A percentile compares a stretch with the other conserved stretches of the same genome.
phyloP scores from a whole-genome alignment of 2,329 filamentous ascomycete genomes.

The Xylaria sp. region DNA sequence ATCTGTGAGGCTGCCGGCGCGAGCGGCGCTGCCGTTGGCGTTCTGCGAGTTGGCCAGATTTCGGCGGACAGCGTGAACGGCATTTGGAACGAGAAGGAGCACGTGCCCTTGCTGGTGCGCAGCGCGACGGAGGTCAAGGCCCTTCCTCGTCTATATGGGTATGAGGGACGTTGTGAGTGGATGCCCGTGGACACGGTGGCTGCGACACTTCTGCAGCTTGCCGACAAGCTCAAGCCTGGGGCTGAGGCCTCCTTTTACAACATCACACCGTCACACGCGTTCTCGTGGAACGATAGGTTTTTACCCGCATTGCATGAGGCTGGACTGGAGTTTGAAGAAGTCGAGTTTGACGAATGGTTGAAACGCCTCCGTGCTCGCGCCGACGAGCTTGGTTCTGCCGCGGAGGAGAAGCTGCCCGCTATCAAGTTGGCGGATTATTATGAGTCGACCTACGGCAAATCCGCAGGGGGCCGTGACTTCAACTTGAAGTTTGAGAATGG shows the following conservation, averaged over 20 bases:
- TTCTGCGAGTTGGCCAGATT: constrained; percentile 53
- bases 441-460: constrained; percentile 38
- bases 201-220: constrained; percentile 41
- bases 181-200: constrained; percentile 51
- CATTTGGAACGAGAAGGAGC: constrained; percentile 48
- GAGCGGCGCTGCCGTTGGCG: constrained; percentile 41
- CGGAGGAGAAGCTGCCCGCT: constrained; percentile 43
- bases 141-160: constrained; percentile 42
- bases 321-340: constrained; percentile 51
- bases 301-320: constrained; percentile 46
- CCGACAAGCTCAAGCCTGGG: constrained; percentile 29
- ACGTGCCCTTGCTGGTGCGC: constrained; percentile 45
- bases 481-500: constrained; percentile 40
- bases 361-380: constrained; percentile 44
- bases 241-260: constrained; percentile 43
- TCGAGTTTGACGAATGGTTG: constrained; percentile 52
- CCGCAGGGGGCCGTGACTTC: constrained; percentile 19
- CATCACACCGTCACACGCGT: constrained; percentile 45
- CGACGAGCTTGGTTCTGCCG: constrained; percentile 41
- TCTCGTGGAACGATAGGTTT: constrained; percentile 52
- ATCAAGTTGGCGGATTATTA: constrained; percentile 46
- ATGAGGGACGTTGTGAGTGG: constrained; percentile 47
- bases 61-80: constrained; percentile 49
- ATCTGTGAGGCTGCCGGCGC: constrained; percentile 48
- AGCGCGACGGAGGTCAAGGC: constrained; percentile 40